Evolutionary conservation across 1,284 basidiomycete genomes (phyloP).

Genomic region (Tilletia indica): DNA sequence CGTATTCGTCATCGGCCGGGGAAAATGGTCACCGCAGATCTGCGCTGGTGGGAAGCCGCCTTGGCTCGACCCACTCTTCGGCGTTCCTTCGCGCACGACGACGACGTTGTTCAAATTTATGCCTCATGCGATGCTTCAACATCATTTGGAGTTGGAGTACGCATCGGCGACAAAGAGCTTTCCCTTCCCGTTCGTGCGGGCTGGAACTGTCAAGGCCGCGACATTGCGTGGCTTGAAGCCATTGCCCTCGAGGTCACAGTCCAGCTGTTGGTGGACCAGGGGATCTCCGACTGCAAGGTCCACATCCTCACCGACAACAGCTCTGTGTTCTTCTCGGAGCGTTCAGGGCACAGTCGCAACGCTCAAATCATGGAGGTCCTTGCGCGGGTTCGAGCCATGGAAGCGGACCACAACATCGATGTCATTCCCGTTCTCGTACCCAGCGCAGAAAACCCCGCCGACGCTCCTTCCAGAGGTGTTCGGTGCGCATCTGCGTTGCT

Average conservation of each 20-base stretch:
- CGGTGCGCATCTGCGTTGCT: not conserved
- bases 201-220: not conserved
- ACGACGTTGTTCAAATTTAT: not conserved
- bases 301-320: not conserved
- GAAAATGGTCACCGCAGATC: not conserved
- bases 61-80: not conserved
- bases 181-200: not conserved
- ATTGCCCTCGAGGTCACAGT: not conserved
- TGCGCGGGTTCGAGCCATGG: not conserved
- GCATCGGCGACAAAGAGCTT: not conserved
- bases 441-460: not conserved
- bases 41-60: not conserved
- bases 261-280: not conserved
- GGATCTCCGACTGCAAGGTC: not conserved
- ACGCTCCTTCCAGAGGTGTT: conserved; percentile 3
- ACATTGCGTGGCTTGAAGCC: not conserved
- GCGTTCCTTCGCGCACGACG: not conserved
- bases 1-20: not conserved
- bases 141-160: not conserved
- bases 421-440: not conserved
- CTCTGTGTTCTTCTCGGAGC: not conserved
- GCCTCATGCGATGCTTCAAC: not conserved
- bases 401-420: not conserved
- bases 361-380: not conserved
- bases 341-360: not conserved